Base-by-base conservation (phyloP, 495 filamentous ascomycete genomes). In the Thozetella sp. region DNA sequence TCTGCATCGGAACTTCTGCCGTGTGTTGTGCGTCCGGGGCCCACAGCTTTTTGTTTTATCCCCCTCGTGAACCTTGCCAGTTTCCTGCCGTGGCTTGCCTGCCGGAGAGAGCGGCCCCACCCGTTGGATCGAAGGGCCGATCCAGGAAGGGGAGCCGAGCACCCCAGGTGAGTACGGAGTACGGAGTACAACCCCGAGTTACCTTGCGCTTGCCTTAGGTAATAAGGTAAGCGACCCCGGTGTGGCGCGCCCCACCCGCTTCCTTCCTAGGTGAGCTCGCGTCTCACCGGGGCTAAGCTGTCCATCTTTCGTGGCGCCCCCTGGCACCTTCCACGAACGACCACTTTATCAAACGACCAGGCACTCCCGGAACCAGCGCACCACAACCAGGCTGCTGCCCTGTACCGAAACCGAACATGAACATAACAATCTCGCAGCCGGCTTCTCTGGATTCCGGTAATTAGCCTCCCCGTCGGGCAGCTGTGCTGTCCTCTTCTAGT, bases 391-490 rank as follows among this genome's bases (percentile, higher is more conserved):
- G 30, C 30, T 9, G 30, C 6, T 17, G 17, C 30, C 30, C 30
- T 17, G 9, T 9, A 37, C 6, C 30, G 17, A 37, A 37, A 6
- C 51, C 40, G 58, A 71, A 48, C 52, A 84, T 84, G 81, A 83
- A 82, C 58, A 75, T 75, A 59, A 59, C 69, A 34, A 40, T 72
- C 25, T 63, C 72, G 53, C 74, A 72, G 37, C 63, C 73, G 53
- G 66, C 65, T 57, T 81, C 81, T 37, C 72, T 84, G 54, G 80
- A 84, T 73, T 79, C 79, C 69, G 77, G 81, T 84, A 72, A 58
- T 61, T 63, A 66, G 60, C 46, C 60, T 56, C 26, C 43, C 22
- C 25, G 50, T 50, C 6, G 37, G 9, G 22, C 45, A 20, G 22
- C 24, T 56, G 19, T 34, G 48, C 48, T 34, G 43, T 24, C 22